Conservation (phyloP, 192 early-diverging fungal genomes). For the Glomus cerebriforme region DNA sequence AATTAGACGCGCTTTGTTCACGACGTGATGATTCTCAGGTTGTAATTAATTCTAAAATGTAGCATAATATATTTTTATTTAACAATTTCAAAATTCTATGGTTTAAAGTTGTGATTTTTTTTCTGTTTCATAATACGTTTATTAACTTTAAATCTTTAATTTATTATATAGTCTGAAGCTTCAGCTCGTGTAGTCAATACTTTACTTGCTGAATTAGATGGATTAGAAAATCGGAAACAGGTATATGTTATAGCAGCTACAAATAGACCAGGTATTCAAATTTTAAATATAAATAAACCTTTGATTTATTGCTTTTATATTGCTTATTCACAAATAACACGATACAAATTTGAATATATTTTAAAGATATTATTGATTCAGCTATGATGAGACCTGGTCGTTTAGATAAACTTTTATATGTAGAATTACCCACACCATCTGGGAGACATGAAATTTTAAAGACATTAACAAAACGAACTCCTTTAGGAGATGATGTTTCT, state of each 20-base stretch:
- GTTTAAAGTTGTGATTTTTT: background rate
- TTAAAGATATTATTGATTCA: constrained; percentile 88
- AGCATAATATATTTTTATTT: background rate
- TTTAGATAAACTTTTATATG: constrained; percentile 96
- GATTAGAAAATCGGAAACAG: constrained; percentile 81
- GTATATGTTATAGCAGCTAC: constrained; percentile 98
- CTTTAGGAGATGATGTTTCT: constrained; percentile 62
- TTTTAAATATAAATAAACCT: too few species aligned
- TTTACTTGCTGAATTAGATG: constrained; percentile 95
- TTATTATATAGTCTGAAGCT: constrained; percentile 73
- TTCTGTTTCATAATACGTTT: background rate
- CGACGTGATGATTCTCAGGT: constrained; percentile 89
- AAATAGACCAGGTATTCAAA: constrained; percentile 74
- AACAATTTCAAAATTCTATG: background rate
- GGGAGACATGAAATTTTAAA: constrained; percentile 87
- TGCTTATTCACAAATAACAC: background rate
- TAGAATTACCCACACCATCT: constrained; percentile 80
- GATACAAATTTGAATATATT: background rate
- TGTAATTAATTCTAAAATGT: constrained; percentile 30
- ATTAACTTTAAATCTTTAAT: background rate
- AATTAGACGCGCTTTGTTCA: constrained; percentile 92
- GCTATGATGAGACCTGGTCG: constrained; percentile 98
- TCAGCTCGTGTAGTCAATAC: constrained; percentile 97
- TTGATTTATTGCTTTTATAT: background rate
- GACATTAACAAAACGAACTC: constrained; percentile 79